Base-by-base conservation (phyloP, 2,329 filamentous ascomycete genomes). In the Hirsutella rhossiliensis region DNA sequence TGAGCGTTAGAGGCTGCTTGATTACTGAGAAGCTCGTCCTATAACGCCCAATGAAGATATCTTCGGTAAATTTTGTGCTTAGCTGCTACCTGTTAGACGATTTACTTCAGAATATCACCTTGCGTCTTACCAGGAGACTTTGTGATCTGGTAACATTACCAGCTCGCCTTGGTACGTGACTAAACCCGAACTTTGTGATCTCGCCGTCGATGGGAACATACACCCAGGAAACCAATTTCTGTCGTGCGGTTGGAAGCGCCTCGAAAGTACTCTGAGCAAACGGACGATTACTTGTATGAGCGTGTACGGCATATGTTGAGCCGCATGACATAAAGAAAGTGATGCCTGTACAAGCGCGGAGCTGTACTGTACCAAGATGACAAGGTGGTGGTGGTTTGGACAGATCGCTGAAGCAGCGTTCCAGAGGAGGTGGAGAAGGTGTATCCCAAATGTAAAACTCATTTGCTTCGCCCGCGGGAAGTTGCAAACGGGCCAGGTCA, bases 361-460 rank as follows among this genome's bases (percentile, higher is more conserved):
- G 31, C 5, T 44, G 29, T 40, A 44, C 38, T 17, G 43, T 44
- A 28, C 38, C 38, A 13, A 44, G 38, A 40, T 41, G 43, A 11
- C 43, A 44, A 27, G 20, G 8, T 11, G 9, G 18, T 15, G 29
- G 13, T 15, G 19, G 19, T 41, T 36, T 40, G 3, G 20, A 20
- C 18, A 27, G 38, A 31, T 41, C 30, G 37, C 20, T 4, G 39
- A 44, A 32, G 43, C 43, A 34, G 38, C 29, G 37, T 19, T 32
- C 29, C 12, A 37, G 38, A 28, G 43, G 37, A 31, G 43, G 43
- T n/a, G 43, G 43, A 38, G 38, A 41, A 36, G 43, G 38, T 17
- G 38, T 44, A 40, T 41, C 43, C 43, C 43, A 44, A 44, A 44
- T 37, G 12, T 41, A 37, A 18, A 44, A 40, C 17, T 5, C 37